Base-by-base conservation (phyloP, 441 rosid genomes). In the Gossypium gossypioides region DNA sequence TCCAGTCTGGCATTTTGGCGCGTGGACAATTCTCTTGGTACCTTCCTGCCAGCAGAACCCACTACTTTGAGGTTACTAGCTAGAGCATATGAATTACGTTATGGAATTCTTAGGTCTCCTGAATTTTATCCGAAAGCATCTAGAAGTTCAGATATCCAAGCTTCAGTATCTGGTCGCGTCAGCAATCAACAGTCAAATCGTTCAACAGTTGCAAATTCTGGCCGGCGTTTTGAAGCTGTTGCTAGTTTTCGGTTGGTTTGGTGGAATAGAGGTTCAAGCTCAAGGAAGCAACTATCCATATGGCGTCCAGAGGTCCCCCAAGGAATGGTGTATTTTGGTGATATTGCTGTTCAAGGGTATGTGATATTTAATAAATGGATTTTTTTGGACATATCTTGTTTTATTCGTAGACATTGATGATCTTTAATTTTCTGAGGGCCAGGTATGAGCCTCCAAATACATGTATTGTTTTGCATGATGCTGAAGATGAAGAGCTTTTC, bases 371-470 rank as follows among this genome's bases (percentile, higher is more conserved):
- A 21, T 67, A 24, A 42, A 16, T 55, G 19, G 62, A 62, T 66
- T 19, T 63, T 76, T 75, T 18, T 54, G 44, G n/a, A 57, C 65
- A 12, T n/a, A 64, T 10, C 2, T 71, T 29, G 32, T 74, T 61
- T 16, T 21, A 32, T 19, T 67, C 19, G 56, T 71, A 51, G 42
- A 56, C 6, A 34, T 61, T 64, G 73, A 63, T 52, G 55, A 15
- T 69, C 65, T 56, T 61, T 82, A 58, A 46, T 44, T 72, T 51
- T 76, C 55, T 78, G 61, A 16, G 64, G 44, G 9, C 15, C 75
- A 95, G 99, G 89, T 89, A 82, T 81, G 98, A 91, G 79, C 91
- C 91, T 76, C 98, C 99, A 75, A 88, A 83, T 84, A 81, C 92
- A 16, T 86, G 97, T 78, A 78, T 88, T 77, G 93, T 91, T 83